Percentiles rank a stretch among this genome's conserved stretches.
phyloP scores from a whole-genome alignment of 2,329 filamentous ascomycete species.

The Chaetothyriales sp. region DNA sequence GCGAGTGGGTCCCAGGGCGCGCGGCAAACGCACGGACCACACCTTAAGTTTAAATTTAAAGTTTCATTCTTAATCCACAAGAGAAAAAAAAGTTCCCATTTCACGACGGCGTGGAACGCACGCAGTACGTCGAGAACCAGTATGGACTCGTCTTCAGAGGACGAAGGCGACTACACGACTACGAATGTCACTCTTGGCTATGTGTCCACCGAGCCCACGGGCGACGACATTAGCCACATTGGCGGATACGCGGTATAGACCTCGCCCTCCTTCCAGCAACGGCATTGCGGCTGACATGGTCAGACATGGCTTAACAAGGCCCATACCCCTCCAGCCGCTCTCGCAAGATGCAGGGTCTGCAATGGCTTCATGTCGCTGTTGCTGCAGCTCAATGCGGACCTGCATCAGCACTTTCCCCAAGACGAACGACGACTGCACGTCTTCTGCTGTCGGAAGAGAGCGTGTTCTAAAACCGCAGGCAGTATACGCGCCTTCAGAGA shows the following conservation, averaged over 20 bases:
- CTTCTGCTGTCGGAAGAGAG: slow-evolving; percentile 62
- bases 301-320: slow-evolving; percentile 73
- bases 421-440: slow-evolving; percentile 82
- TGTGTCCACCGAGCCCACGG: slow-evolving; percentile 60
- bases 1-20: slow-evolving; percentile 2
- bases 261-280: neutral
- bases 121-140: slow-evolving; percentile 59
- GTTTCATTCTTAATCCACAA: neutral
- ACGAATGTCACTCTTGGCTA: slow-evolving; percentile 87
- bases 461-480: slow-evolving; percentile 68
- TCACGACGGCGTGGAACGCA: neutral
- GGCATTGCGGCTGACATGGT: neutral
- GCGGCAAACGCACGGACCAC: slow-evolving; percentile 1
- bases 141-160: slow-evolving; percentile 59
- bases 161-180: slow-evolving; percentile 39
- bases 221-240: slow-evolving; percentile 74
- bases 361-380: slow-evolving; percentile 69
- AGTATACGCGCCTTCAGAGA: slow-evolving; percentile 64
- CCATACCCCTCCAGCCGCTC: slow-evolving; percentile 54
- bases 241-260: slow-evolving; percentile 67
- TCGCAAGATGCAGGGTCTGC: slow-evolving; percentile 79
- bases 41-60: slow-evolving; percentile 5
- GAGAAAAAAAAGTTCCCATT: neutral
- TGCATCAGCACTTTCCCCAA: slow-evolving; percentile 70
- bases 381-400: slow-evolving; percentile 78